Evolutionary conservation across 1,139 yeast genomes (phyloP), one percentile per base, ranked within the genome.

Genomic region (Nakaseomyces delphensis): DNA sequence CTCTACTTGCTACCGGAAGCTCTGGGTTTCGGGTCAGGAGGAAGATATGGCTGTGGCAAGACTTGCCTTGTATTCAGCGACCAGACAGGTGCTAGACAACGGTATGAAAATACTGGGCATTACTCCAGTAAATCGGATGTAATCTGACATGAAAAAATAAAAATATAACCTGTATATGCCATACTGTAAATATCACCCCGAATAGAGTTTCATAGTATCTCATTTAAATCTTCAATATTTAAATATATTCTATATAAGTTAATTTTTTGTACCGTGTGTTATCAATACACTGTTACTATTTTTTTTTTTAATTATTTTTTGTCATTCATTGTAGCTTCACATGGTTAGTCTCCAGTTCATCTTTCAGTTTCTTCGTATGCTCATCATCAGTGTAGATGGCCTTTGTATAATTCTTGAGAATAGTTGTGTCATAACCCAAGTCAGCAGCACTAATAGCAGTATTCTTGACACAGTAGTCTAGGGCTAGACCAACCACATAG

Each of bases 91-190:
- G 18, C 73, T 93, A 56, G 71, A 73, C 69, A 89, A 89, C 60
- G 99, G 97, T 72, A 82, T 93, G 93, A 71, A 70, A 39, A 71
- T 93, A 60, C 71, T 93, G 60, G 96, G 96, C 45, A 74, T 93
- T 62, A 89, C 97, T 42, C 98, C 99, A 21, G 98, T 93, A 52
- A 96, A 91, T 59, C 83, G 99, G 77, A 91, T 91, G 98, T 91
- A 73, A 66, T n/a, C n/a, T n/a, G n/a, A n/a, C n/a, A n/a, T n/a
- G n/a, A n/a, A n/a, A n/a, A n/a, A n/a, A n/a, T n/a, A n/a, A n/a
- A n/a, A n/a, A 30, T 11, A 27, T 5, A 11, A 10, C 18, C 6
- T 28, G 16, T 28, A 28, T 28, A 28, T 14, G 7, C 25, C 7
- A 23, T 23, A 23, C 25, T 23, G 31, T 28, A 28, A 28, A 28